Conservation (phyloP, 768 basidiomycete species). For the Clitopilus hobsonii region DNA sequence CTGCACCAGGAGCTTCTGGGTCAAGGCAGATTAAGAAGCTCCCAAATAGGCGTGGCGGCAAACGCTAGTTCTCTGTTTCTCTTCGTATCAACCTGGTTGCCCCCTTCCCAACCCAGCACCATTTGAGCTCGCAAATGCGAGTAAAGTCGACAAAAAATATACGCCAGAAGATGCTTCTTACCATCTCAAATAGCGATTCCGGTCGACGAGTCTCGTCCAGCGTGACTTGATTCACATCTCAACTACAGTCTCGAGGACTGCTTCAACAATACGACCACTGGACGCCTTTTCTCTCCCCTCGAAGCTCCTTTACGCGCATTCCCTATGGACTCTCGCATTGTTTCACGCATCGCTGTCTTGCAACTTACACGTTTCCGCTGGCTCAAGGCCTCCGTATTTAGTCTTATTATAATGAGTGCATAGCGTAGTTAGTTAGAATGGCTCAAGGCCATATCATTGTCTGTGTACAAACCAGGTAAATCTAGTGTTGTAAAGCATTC, state of each 20-base stretch:
- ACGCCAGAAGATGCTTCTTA: not conserved
- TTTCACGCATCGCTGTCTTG: not conserved
- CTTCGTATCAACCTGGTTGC: not conserved
- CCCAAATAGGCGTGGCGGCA: constrained; percentile 38
- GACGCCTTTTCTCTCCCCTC: not conserved
- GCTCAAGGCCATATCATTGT: constrained; percentile 16
- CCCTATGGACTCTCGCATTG: not conserved
- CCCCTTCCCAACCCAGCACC: constrained; percentile 1
- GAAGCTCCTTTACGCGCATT: not conserved
- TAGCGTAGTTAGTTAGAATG: constrained; percentile 12
- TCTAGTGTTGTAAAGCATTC: not conserved
- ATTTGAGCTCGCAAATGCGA: not conserved
- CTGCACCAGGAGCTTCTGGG: constrained; percentile 22
- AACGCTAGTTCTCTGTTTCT: constrained; percentile 24
- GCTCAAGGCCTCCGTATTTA: constrained; percentile 17
- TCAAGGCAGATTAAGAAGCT: constrained; percentile 50
- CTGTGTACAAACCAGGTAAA: constrained; percentile 4
- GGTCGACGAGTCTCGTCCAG: not conserved
- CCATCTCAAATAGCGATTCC: not conserved
- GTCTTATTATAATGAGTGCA: constrained; percentile 9
- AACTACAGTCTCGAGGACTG: not conserved
- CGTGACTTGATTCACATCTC: not conserved
- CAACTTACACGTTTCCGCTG: constrained; percentile 3
- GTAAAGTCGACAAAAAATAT: not conserved
- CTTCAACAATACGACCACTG: not conserved